Evolutionary conservation across 2,329 filamentous ascomycete genomes (phyloP), one percentile per base, ranked within the genome.

Genomic region (Hymenoscyphus linearis): DNA sequence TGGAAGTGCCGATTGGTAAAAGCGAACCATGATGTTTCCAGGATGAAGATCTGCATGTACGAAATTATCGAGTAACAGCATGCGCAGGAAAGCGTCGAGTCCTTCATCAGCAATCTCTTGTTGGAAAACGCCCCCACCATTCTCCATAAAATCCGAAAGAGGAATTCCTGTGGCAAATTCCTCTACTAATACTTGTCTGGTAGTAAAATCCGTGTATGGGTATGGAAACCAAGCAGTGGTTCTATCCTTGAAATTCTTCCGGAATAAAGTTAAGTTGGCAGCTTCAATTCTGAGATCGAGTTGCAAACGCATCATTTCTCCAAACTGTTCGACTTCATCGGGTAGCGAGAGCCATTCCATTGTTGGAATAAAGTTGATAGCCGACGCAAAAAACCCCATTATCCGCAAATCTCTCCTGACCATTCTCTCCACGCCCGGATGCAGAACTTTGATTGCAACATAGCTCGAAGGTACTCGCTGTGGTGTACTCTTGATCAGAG

Each of bases 11-110:
- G 93, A 86, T 70, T 93, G 87, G 76, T 98, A 97, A 78, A 99
- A 99, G 65, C 96, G 91, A 54, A 99, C 93, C 93, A 99, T 98
- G 76, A 99, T 98, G 74, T 99, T 99, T 27, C 95, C 95, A 0
- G 95, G 95, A 73, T 99, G 95, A 34, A 99, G 78, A 73, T 99
- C 95, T 4, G 95, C 93, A 72, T 99, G 95, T 27, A 97, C 88
- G 74, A 99, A 99, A 74, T 99, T 99, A 75, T 99, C 95, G 44
- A 99, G 88, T 13, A 99, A 82, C 16, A 99, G 79, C 95, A 99
- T 99, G 70, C 93, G 91, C 56, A 99, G 77, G 75, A 99, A 99
- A 2, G 93, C 93, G 73, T 99, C 93, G 0, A 99, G 83, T 0
- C 95, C 95, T 77, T 98, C 93, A 61, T 96, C 88, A 3, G 95